Conservation (phyloP, 345 rosid species). For the Gossypium thurberi region DNA sequence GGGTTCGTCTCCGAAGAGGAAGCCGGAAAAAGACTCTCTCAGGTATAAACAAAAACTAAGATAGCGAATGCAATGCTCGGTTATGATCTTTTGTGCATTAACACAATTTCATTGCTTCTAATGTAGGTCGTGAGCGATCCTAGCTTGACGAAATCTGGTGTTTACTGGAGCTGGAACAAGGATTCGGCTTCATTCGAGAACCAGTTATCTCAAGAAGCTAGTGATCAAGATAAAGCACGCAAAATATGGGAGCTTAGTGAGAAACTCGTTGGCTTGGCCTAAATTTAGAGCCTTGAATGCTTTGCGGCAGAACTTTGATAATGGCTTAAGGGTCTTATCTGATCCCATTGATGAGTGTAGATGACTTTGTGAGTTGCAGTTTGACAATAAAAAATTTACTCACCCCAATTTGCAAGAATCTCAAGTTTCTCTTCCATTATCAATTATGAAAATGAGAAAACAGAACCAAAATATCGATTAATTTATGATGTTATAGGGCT, state of each 20-base stretch:
- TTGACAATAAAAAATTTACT: slow-evolving; percentile 14
- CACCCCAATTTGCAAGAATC: background rate
- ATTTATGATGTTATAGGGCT: too few species aligned
- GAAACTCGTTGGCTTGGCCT: slow-evolving; percentile 91
- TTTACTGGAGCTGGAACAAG: slow-evolving; percentile 99
- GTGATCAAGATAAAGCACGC: slow-evolving; percentile 76
- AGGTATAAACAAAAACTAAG: slow-evolving; percentile 35
- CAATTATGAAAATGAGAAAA: too few species aligned
- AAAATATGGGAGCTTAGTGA: slow-evolving; percentile 94
- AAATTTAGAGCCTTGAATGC: slow-evolving; percentile 15
- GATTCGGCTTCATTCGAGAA: slow-evolving; percentile 88
- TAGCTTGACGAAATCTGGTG: slow-evolving; percentile 82
- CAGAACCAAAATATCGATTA: too few species aligned
- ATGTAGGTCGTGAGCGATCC: slow-evolving; percentile 76
- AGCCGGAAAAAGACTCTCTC: slow-evolving; percentile 90
- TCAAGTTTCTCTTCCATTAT: too few species aligned
- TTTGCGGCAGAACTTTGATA: slow-evolving; percentile 20
- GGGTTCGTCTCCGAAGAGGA: slow-evolving; percentile 91
- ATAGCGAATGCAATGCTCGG: background rate
- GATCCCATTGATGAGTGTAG: slow-evolving; percentile 2
- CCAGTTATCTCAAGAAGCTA: slow-evolving; percentile 88
- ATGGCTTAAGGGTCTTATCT: slow-evolving; percentile 3
- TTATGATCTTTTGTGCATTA: background rate
- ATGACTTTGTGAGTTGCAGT: slow-evolving; percentile 16
- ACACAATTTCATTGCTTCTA: slow-evolving; percentile 9